Conservation (phyloP, 768 basidiomycete genomes). For the Tricholoma flavovirens region DNA sequence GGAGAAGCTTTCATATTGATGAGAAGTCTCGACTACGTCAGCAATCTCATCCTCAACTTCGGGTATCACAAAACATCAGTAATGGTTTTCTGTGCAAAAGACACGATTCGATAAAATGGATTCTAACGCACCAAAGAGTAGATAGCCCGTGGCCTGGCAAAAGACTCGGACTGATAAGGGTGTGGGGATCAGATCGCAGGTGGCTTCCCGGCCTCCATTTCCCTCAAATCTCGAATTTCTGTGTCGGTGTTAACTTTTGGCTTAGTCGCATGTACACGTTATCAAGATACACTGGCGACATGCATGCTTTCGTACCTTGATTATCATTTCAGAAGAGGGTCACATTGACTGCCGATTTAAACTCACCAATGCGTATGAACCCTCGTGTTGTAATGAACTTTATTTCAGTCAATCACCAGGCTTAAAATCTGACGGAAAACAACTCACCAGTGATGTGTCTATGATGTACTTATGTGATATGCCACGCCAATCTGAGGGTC, state of each 20-base stretch:
- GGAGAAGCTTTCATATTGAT: too few relatives aligned
- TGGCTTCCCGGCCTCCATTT: background rate
- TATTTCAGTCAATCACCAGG: background rate
- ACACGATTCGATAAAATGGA: too few relatives aligned
- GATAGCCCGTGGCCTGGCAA: too few relatives aligned
- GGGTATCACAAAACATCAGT: too few relatives aligned
- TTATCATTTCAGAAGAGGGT: constrained; percentile 3
- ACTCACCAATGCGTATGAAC: background rate
- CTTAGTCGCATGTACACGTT: background rate
- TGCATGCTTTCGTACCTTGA: background rate
- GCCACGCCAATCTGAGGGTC: constrained; percentile 4
- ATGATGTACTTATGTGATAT: background rate
- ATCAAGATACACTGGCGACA: background rate
- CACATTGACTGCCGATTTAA: background rate
- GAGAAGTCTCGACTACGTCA: too few relatives aligned
- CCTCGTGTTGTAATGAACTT: constrained; percentile 2
- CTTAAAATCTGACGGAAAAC: background rate
- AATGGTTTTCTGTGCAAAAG: too few relatives aligned
- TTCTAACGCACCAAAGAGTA: too few relatives aligned
- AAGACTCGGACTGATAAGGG: too few relatives aligned
- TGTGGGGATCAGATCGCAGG: background rate
- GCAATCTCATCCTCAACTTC: too few relatives aligned
- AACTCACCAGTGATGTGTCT: too few relatives aligned
- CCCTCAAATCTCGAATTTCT: constrained; percentile 2
- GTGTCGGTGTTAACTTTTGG: constrained; percentile 4